Evolutionary conservation across 2,329 filamentous ascomycete genomes (phyloP).

Genomic region (Lachnellula cervina): DNA sequence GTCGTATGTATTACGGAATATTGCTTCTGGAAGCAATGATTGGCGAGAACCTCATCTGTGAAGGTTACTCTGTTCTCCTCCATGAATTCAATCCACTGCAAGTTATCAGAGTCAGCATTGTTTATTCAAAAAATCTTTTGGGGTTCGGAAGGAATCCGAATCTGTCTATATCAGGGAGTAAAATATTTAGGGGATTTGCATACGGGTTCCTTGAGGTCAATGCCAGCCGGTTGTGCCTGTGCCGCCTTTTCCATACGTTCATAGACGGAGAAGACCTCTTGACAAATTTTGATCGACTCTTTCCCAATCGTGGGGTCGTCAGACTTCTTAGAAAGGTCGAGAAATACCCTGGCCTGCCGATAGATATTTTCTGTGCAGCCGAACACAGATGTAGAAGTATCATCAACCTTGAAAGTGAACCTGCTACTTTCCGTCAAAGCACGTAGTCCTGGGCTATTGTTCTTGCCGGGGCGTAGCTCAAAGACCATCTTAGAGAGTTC

Average conservation of each 20-base stretch:
- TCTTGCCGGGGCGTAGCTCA: not conserved
- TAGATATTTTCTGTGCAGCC: constrained; percentile 7
- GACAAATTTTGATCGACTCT: not conserved
- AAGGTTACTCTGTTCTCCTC: constrained; percentile 20
- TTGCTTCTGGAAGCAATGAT: constrained; percentile 7
- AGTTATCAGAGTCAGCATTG: too few species aligned
- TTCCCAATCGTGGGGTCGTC: not conserved
- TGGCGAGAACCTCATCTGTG: constrained; percentile 18
- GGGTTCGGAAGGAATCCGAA: too few species aligned
- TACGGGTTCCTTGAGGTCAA: too few species aligned
- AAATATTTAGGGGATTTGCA: too few species aligned
- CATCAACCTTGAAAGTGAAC: not conserved
- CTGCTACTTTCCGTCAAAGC: not conserved
- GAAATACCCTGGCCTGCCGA: constrained; percentile 11
- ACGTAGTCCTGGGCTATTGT: not conserved
- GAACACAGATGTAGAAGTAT: constrained; percentile 9
- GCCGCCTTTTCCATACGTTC: not conserved
- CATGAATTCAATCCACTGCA: constrained; percentile 14
- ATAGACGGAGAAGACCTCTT: not conserved
- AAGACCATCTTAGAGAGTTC: constrained; percentile 3
- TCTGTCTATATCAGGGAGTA: too few species aligned
- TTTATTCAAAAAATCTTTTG: too few species aligned
- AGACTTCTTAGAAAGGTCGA: constrained; percentile 8
- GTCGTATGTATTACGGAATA: constrained; percentile 9
- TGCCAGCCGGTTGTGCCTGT: not conserved